Evolutionary conservation across 179 eudicot species (phyloP).

Genomic region (Patellifolia procumbens): DNA sequence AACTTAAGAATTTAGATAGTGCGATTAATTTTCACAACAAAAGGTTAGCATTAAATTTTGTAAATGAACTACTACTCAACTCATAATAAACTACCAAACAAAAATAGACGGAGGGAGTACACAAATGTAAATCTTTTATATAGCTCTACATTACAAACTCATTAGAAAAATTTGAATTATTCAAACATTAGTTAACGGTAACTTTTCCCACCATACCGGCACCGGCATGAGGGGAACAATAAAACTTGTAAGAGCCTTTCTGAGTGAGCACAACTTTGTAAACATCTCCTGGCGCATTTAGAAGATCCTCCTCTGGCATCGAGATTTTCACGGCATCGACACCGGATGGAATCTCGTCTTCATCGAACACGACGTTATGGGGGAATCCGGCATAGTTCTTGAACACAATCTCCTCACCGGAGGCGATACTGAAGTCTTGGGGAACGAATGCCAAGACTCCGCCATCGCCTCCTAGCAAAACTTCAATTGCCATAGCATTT

Average conservation of each 20-base stretch:
- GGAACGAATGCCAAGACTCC: conserved; percentile 68
- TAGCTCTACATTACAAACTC: conserved; percentile 11
- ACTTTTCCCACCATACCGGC: conserved; percentile 95
- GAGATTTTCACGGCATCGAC: conserved; percentile 63
- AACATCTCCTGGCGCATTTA: conserved; percentile 69
- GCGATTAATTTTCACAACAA: too few species aligned
- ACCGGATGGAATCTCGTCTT: conserved; percentile 71
- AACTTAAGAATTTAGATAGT: too few species aligned
- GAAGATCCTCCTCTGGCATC: conserved; percentile 69
- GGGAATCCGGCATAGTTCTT: conserved; percentile 95
- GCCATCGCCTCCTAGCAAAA: conserved; percentile 62
- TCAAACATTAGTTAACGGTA: conserved; percentile 46
- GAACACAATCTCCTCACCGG: conserved; percentile 80
- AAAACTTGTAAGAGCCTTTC: conserved; percentile 80
- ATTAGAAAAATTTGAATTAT: not conserved
- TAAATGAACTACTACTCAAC: too few species aligned
- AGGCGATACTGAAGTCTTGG: conserved; percentile 42
- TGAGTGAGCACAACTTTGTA: conserved; percentile 69
- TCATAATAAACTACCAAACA: not conserved
- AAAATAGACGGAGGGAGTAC: not conserved
- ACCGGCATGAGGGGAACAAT: conserved; percentile 92
- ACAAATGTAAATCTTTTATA: not conserved
- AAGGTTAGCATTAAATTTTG: too few species aligned
- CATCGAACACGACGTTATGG: conserved; percentile 85
- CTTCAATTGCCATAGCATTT: conserved; percentile 75